These are phyloP conservation scores for Madurella mycetomatis DNA, from an alignment of 2,329 filamentous ascomycete species.

Conservation along the genomic window DNA sequence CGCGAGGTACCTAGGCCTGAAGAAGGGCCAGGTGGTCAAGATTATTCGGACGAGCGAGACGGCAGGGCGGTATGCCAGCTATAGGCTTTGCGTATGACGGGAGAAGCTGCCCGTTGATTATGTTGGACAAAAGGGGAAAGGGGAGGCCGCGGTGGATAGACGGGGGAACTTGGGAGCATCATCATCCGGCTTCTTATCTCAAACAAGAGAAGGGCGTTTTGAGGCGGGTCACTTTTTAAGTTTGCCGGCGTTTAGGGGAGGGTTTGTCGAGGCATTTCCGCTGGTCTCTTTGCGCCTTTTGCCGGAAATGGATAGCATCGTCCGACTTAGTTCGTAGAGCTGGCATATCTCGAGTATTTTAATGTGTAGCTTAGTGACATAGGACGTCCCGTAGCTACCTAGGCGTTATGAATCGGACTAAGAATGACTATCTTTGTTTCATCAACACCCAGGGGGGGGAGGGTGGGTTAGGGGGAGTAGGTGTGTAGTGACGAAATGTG, in stretches of 20 bases:
- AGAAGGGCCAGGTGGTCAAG: conserved; percentile 93
- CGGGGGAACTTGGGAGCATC: not conserved
- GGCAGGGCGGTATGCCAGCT: conserved; percentile 93
- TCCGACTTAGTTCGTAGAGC: not conserved
- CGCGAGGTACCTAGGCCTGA: conserved; percentile 83
- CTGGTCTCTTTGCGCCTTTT: not conserved
- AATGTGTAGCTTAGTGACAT: too few relatives aligned
- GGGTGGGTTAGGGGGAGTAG: too few relatives aligned
- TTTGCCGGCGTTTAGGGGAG: not conserved
- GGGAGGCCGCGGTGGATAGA: too few relatives aligned
- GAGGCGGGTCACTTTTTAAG: not conserved
- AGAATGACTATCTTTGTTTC: too few relatives aligned
- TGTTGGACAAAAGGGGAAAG: not conserved
- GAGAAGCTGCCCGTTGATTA: too few relatives aligned
- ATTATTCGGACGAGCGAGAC: conserved; percentile 96
- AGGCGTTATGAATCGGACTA: too few relatives aligned
- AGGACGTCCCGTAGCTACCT: too few relatives aligned
- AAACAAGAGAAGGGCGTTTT: not conserved
- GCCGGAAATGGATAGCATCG: not conserved
- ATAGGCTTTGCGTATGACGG: conserved; percentile 63
- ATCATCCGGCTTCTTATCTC: not conserved
- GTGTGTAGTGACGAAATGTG: too few relatives aligned
- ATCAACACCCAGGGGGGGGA: too few relatives aligned
- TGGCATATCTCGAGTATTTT: too few relatives aligned
- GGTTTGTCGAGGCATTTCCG: not conserved